Percentiles rank a stretch among this genome's conserved stretches.
These are phyloP conservation scores for Monosporascus sp. DNA, from an alignment of 2,329 filamentous ascomycete genomes.

Conservation along the genomic window DNA sequence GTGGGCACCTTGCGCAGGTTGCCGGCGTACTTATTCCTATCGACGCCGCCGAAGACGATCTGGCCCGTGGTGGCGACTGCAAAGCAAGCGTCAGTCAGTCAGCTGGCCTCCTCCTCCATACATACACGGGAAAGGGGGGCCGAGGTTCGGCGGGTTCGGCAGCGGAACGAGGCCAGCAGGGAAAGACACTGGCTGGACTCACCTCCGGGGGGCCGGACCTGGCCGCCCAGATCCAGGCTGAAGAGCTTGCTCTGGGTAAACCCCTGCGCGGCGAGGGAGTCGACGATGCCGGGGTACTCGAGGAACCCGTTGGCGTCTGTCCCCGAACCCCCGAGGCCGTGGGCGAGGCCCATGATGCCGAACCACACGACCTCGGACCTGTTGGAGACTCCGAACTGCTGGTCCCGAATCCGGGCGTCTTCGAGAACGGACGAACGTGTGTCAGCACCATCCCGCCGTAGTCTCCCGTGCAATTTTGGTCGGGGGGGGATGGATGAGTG, in stretches of 20 bases:
- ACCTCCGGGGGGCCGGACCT: conserved; percentile 16
- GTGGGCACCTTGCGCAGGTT: conserved; percentile 38
- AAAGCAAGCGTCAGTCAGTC: conserved; percentile 2
- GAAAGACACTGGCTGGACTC: conserved; percentile 6
- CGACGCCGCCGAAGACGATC: conserved; percentile 49
- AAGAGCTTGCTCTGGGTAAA: conserved; percentile 47
- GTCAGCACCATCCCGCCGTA: too few species aligned
- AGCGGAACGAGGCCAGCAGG: background rate
- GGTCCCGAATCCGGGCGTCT: conserved; percentile 35
- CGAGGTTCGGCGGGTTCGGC: background rate
- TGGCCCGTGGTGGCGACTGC: conserved; percentile 37
- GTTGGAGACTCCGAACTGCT: conserved; percentile 46
- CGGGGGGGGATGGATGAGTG: background rate
- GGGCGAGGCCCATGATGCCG: conserved; percentile 48
- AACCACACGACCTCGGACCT: conserved; percentile 42
- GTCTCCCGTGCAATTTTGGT: too few species aligned
- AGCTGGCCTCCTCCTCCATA: background rate
- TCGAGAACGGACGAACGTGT: background rate
- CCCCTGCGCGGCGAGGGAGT: conserved; percentile 41
- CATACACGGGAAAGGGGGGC: too few species aligned
- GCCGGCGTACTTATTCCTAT: conserved; percentile 47
- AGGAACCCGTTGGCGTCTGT: conserved; percentile 29
- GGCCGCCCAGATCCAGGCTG: conserved; percentile 42
- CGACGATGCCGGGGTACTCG: conserved; percentile 49
- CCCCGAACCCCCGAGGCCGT: conserved; percentile 23